Evolutionary conservation across 495 filamentous ascomycete species (phyloP).

Genomic region (Cryomyces minteri): DNA sequence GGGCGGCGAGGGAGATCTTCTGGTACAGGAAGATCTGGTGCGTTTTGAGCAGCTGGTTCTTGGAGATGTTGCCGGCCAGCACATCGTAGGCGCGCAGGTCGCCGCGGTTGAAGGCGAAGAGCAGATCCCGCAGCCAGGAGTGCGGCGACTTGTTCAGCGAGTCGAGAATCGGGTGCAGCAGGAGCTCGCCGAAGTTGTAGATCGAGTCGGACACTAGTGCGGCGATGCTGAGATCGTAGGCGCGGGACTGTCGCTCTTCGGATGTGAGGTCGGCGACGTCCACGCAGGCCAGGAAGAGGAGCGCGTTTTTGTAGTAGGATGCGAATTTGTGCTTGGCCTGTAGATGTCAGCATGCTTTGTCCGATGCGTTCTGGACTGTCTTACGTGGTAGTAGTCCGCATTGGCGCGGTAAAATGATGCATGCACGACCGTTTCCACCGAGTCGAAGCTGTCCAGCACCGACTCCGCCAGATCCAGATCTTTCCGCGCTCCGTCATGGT

Average conservation of each 20-base stretch:
- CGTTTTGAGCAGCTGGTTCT: slow-evolving; percentile 58
- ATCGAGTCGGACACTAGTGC: slow-evolving; percentile 85
- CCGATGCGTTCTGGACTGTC: no score
- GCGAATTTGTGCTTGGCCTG: slow-evolving; percentile 76
- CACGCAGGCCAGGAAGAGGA: slow-evolving; percentile 96
- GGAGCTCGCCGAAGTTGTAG: slow-evolving; percentile 98
- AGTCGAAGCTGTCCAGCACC: slow-evolving; percentile 81
- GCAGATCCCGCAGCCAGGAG: slow-evolving; percentile 76
- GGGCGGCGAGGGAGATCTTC: slow-evolving; percentile 90
- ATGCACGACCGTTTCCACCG: slow-evolving; percentile 90
- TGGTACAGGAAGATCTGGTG: slow-evolving; percentile 74
- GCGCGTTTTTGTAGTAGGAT: slow-evolving; percentile 88
- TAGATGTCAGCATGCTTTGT: no score
- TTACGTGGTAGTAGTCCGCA: slow-evolving; percentile 84
- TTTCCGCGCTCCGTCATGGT: slow-evolving; percentile 59
- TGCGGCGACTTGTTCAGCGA: slow-evolving; percentile 46
- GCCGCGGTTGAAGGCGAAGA: slow-evolving; percentile 95
- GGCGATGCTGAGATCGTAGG: slow-evolving; percentile 83
- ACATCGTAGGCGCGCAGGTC: slow-evolving; percentile 75
- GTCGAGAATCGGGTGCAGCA: slow-evolving; percentile 91
- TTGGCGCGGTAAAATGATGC: slow-evolving; percentile 93
- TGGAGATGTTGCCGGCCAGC: slow-evolving; percentile 47
- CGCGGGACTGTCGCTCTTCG: slow-evolving; percentile 56
- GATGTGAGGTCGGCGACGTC: slow-evolving; percentile 53
- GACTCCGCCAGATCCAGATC: slow-evolving; percentile 75